A percentile compares a stretch with the other conserved stretches of the same genome.
Evolutionary conservation across 2,329 filamentous ascomycete species (phyloP).

Genomic region (Fonsecaea multimorphosa): DNA sequence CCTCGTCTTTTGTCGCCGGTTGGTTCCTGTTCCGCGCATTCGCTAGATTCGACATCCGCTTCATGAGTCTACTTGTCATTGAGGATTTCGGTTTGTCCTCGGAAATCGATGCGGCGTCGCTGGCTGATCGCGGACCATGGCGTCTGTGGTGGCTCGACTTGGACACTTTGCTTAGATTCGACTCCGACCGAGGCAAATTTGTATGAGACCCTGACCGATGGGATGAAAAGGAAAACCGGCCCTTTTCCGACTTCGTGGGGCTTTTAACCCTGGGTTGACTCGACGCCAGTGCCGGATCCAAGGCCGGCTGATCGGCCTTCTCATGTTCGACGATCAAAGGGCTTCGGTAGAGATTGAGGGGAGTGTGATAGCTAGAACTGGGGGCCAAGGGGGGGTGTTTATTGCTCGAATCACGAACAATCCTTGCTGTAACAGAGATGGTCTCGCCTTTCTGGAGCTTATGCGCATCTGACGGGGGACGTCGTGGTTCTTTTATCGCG

Average conservation of each 20-base stretch:
- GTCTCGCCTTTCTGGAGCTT: conserved; percentile 61
- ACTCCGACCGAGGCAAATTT: conserved; percentile 47
- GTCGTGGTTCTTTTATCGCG: conserved; percentile 16
- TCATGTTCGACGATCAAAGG: conserved; percentile 71
- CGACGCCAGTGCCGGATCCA: conserved; percentile 34
- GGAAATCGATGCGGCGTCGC: conserved; percentile 44
- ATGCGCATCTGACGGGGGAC: conserved; percentile 19
- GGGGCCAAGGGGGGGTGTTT: conserved; percentile 33
- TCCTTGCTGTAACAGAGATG: conserved; percentile 85
- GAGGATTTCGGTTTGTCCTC: conserved; percentile 60
- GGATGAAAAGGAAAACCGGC: conserved; percentile 50
- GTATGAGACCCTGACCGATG: conserved; percentile 46
- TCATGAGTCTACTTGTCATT: conserved; percentile 67
- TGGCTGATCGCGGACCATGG: conserved; percentile 46
- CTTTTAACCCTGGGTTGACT: conserved; percentile 34
- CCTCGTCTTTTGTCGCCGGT: conserved; percentile 52
- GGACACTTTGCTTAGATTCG: conserved; percentile 48
- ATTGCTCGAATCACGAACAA: conserved; percentile 65
- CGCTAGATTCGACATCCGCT: conserved; percentile 68
- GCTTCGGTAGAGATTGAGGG: conserved; percentile 59
- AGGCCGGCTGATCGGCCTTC: conserved; percentile 48
- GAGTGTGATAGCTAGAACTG: conserved; percentile 32
- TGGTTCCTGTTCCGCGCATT: conserved; percentile 49
- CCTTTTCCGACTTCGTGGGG: conserved; percentile 42
- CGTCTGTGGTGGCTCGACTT: conserved; percentile 48